A percentile compares a stretch with the other conserved stretches of the same genome.
phyloP scores from a whole-genome alignment of 1,284 basidiomycete genomes.

The Boletus smithii region DNA sequence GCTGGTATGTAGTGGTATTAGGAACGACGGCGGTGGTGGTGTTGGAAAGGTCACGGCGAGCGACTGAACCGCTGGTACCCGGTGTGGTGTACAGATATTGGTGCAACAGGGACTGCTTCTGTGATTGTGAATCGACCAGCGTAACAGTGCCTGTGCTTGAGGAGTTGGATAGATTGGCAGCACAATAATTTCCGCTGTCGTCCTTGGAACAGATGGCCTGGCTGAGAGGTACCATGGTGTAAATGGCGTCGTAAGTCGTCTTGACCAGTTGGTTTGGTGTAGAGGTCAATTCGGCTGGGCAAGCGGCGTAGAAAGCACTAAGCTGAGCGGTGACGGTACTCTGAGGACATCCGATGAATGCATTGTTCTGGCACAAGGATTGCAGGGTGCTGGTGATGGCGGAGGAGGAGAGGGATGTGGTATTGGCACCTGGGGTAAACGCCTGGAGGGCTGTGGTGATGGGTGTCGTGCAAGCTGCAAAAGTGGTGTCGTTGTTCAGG shows the following conservation, averaged over 20 bases:
- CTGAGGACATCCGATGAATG: slow-evolving; percentile 52
- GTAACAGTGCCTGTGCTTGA: slow-evolving; percentile 14
- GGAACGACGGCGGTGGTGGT: slow-evolving; percentile 44
- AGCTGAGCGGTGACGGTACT: slow-evolving; percentile 59
- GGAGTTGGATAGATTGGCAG: slow-evolving; percentile 36
- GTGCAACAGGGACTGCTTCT: slow-evolving; percentile 12
- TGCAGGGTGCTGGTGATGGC: slow-evolving; percentile 52
- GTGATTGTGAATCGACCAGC: no score
- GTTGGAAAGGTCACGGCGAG: no score
- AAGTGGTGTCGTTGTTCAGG: slow-evolving; percentile 58
- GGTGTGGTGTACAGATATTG: slow-evolving; percentile 19
- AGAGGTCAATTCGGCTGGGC: slow-evolving; percentile 64
- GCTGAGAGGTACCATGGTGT: slow-evolving; percentile 62
- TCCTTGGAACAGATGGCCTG: slow-evolving; percentile 73
- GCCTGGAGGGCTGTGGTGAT: slow-evolving; percentile 58
- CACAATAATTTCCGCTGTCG: slow-evolving; percentile 67
- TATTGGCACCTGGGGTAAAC: slow-evolving; percentile 52
- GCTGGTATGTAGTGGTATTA: slow-evolving; percentile 63
- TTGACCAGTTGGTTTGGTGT: slow-evolving; percentile 49
- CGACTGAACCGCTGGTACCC: slow-evolving; percentile 15
- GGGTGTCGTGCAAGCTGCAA: slow-evolving; percentile 64
- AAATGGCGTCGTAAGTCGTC: slow-evolving; percentile 75
- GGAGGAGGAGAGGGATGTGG: slow-evolving; percentile 41
- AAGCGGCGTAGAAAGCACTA: slow-evolving; percentile 65
- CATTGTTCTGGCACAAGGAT: slow-evolving; percentile 52